Base-by-base conservation (phyloP, 2,329 filamentous ascomycete species). In the Beauveria sp. region DNA sequence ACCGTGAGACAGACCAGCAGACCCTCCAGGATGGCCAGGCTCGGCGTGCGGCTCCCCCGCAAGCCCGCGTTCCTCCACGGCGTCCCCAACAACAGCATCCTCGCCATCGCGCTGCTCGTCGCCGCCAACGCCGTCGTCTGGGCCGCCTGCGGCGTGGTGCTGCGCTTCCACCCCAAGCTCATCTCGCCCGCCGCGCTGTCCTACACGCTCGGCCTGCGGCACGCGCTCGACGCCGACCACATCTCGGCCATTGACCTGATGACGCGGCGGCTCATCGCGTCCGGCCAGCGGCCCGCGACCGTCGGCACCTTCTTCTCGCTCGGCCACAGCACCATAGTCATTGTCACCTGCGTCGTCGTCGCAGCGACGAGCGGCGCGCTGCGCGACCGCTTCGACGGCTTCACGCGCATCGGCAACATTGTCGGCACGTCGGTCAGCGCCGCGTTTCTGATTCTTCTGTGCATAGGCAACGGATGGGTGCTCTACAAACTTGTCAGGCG, bases 211-310 rank as follows among this genome's bases (percentile, higher is more conserved):
- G 93, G 93, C 3, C 82, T 98, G 14, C 88, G 93, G 47, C 93
- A 98, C 78, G 93, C 93, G n/a, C 85, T 98, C 50, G 95, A 98
- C 70, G 95, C 93, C n/a, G 93, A 98, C 74, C 95, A 98, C 72
- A 84, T 82, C 69, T 75, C 76, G 68, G 93, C 93, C 65, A 99
- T 98, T 69, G 93, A 98, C 74, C 83, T 98, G 43, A 96, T 96
- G 87, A 98, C 95, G 1, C 84, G 95, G 3, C 86, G 93, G 7
- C 84, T 98, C 26, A 86, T 98, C 43, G 93, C 93, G 0, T 84
- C 90, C 0, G 92, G 91, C 20, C 91, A 95, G 70, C 85, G 85
- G 1, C 93, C 93, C 2, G 92, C 96, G 12, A 93, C 93, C 0
- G 93, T 98, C 1, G 95, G 93, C 49, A 96, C 91, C 1, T 98